Conservation (phyloP, 352 stramenopile genomes). For the Phytophthora uliginosa region DNA sequence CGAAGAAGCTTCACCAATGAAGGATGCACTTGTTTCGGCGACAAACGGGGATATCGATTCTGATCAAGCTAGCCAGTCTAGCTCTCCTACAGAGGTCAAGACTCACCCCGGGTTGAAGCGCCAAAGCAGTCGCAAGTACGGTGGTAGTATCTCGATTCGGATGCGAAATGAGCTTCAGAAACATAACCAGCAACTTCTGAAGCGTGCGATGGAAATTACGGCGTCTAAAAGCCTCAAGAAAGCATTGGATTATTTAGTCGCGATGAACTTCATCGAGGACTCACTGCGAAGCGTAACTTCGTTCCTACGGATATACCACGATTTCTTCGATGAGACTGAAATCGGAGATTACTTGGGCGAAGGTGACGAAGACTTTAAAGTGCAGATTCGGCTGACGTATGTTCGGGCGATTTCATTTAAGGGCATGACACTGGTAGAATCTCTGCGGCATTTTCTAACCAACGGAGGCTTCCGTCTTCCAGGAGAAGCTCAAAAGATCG, state of each 20-base stretch:
- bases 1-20: slow-evolving; percentile 40
- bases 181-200: slow-evolving; percentile 83
- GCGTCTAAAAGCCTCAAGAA: slow-evolving; percentile 90
- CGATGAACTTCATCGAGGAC: slow-evolving; percentile 90
- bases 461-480: slow-evolving; percentile 98
- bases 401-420: slow-evolving; percentile 97
- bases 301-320: slow-evolving; percentile 96
- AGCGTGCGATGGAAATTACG: slow-evolving; percentile 84
- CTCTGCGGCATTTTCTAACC: slow-evolving; percentile 97
- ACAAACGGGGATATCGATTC: slow-evolving; percentile 3
- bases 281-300: slow-evolving; percentile 92
- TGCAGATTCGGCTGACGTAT: slow-evolving; percentile 96
- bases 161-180: slow-evolving; percentile 90
- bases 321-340: slow-evolving; percentile 92
- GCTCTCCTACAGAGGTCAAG: slow-evolving; percentile 24
- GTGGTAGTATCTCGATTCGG: slow-evolving; percentile 66
- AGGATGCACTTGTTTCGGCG: slow-evolving; percentile 6
- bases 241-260: slow-evolving; percentile 85
- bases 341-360: slow-evolving; percentile 98
- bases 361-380: slow-evolving; percentile 89
- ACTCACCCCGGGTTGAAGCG: slow-evolving; percentile 15
- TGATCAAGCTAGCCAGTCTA: slow-evolving; percentile 23
- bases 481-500: slow-evolving; percentile 99
- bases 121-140: slow-evolving; percentile 44
- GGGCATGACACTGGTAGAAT: slow-evolving; percentile 98